phyloP scores from a whole-genome alignment of 192 early-diverging fungal species.

The Coemansia sp. region DNA sequence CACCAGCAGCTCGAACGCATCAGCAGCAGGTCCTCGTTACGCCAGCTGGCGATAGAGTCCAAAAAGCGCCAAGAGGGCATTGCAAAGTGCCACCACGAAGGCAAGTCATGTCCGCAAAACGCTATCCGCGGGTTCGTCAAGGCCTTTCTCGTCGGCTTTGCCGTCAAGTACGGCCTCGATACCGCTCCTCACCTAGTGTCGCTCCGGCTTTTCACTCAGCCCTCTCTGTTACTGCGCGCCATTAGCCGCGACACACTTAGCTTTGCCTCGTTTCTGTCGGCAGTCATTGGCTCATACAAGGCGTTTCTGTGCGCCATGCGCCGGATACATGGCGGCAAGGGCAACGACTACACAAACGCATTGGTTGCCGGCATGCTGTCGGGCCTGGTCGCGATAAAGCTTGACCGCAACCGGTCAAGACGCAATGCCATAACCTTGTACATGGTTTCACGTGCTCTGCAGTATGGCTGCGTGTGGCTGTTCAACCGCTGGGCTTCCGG shows the following conservation, averaged over 20 bases:
- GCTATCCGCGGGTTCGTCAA: constrained; percentile 62
- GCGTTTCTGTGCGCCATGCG: constrained; percentile 61
- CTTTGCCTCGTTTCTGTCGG: constrained; percentile 68
- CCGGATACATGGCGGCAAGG: constrained; percentile 32
- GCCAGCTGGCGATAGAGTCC: constrained; percentile 37
- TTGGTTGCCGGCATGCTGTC: constrained; percentile 64
- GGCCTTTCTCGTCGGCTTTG: constrained; percentile 59
- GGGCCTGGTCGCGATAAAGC: constrained; percentile 56
- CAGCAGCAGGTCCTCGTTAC: constrained; percentile 51
- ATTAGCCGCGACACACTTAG: constrained; percentile 56
- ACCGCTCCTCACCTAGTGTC: constrained; percentile 55
- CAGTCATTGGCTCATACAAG: constrained; percentile 64
- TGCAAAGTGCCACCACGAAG: constrained; percentile 57
- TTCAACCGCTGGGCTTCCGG: constrained; percentile 58
- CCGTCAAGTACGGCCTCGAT: constrained; percentile 59
- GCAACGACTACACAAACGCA: constrained; percentile 59
- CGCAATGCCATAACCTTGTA: constrained; percentile 65
- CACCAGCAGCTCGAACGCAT: constrained; percentile 64
- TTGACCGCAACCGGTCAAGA: constrained; percentile 60
- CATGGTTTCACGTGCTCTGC: constrained; percentile 59
- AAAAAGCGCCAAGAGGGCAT: constrained; percentile 10
- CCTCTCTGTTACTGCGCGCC: constrained; percentile 27
- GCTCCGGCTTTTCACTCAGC: constrained; percentile 50
- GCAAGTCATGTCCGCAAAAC: constrained; percentile 64
- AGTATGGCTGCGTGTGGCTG: constrained; percentile 61